phyloP scores from a whole-genome alignment of 2,329 filamentous ascomycete species.

The Aspergillus terreus region DNA sequence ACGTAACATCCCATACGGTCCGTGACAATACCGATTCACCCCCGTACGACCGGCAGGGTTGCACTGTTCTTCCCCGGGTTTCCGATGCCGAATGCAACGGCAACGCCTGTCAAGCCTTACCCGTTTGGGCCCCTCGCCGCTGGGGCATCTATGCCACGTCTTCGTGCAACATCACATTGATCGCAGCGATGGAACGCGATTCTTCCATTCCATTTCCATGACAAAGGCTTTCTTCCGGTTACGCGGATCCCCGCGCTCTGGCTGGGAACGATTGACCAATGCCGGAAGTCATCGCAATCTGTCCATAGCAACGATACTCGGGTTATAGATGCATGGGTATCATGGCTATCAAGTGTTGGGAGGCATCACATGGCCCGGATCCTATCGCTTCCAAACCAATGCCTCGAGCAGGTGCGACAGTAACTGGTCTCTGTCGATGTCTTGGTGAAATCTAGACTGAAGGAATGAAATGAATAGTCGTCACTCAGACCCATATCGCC shows the following conservation, averaged over 20 bases:
- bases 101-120: conserved; percentile 6
- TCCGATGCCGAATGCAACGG: conserved; percentile 28
- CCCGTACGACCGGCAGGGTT: conserved; percentile 17
- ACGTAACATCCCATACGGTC: too few relatives aligned
- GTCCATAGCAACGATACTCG: too few relatives aligned
- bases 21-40: conserved; percentile 3
- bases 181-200: conserved; percentile 7
- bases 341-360: too few relatives aligned
- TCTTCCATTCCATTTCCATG: neutral
- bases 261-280: neutral
- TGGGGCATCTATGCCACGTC: conserved; percentile 14
- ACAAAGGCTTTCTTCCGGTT: conserved; percentile 1
- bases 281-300: neutral
- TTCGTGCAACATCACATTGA: conserved; percentile 18
- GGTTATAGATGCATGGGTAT: too few relatives aligned
- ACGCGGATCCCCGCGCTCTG: neutral
- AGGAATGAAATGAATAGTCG: too few relatives aligned
- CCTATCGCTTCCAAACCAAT: too few relatives aligned
- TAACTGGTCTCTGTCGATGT: too few relatives aligned
- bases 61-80: conserved; percentile 18
- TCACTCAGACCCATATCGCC: too few relatives aligned
- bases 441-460: too few relatives aligned
- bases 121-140: conserved; percentile 3
- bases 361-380: too few relatives aligned
- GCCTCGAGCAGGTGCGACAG: too few relatives aligned